These are phyloP conservation scores for Termitomyces bulborhizus DNA, from an alignment of 768 basidiomycete species.

Conservation along the genomic window DNA sequence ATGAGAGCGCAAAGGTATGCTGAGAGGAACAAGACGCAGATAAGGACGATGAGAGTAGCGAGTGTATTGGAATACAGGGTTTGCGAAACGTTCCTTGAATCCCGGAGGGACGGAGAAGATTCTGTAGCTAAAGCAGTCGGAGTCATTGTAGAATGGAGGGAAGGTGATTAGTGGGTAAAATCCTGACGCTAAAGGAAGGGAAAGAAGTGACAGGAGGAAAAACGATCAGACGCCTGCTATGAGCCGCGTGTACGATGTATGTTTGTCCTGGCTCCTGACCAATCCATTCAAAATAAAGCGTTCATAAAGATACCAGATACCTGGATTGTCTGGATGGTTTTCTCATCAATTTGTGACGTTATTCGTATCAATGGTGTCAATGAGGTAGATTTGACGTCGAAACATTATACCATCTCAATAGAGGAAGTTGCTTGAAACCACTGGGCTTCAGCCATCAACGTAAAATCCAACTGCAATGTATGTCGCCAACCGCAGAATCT, in stretches of 20 bases:
- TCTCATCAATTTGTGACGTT: too few relatives aligned
- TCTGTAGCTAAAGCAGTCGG: not conserved
- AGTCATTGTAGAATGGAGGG: not conserved
- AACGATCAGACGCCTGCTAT: not conserved
- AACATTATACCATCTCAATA: too few relatives aligned
- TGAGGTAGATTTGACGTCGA: too few relatives aligned
- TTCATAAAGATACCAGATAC: too few relatives aligned
- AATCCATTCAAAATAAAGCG: not conserved
- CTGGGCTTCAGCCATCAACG: too few relatives aligned
- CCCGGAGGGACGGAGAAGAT: not conserved
- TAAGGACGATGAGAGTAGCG: slow-evolving; percentile 14
- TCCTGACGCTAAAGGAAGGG: not conserved
- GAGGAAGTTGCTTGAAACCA: too few relatives aligned
- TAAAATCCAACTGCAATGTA: too few relatives aligned
- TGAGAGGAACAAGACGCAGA: slow-evolving; percentile 21
- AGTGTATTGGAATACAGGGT: not conserved
- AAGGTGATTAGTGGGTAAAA: too few relatives aligned
- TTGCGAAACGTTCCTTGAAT: not conserved
- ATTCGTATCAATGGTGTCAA: too few relatives aligned
- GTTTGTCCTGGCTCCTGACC: too few relatives aligned
- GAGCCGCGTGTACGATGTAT: not conserved
- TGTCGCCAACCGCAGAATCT: not conserved
- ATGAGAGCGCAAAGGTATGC: slow-evolving; percentile 47
- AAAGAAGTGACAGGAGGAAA: too few relatives aligned
- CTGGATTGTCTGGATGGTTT: too few relatives aligned